Evolutionary conservation across 2,329 filamentous ascomycete species (phyloP).

Genomic region (Ceratocystis lukuohia): DNA sequence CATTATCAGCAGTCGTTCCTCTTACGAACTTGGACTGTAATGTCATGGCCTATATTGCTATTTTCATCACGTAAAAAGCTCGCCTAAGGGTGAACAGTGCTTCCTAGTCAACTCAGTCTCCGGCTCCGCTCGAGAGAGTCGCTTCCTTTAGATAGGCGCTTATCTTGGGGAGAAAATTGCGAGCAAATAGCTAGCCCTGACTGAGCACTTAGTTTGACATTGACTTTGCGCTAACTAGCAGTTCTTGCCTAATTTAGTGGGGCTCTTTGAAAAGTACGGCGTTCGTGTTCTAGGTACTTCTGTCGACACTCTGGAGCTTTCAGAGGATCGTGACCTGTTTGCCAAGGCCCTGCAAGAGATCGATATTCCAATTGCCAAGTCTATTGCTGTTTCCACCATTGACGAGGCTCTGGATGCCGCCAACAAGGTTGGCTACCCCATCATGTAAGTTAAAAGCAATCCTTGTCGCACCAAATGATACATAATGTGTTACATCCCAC

Average conservation of each 20-base stretch:
- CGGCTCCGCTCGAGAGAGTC: slow-evolving; percentile 7
- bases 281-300: slow-evolving; percentile 94
- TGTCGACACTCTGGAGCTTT: slow-evolving; percentile 84
- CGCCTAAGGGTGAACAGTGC: slow-evolving; percentile 10
- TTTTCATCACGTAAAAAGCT: slow-evolving; percentile 15
- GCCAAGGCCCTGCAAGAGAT: slow-evolving; percentile 94
- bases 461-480: not conserved
- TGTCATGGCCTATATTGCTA: slow-evolving; percentile 2
- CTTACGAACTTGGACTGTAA: slow-evolving; percentile 1
- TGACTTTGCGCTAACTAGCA: slow-evolving; percentile 2
- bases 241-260: slow-evolving; percentile 34
- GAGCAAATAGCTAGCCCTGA: not conserved
- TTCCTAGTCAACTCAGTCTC: slow-evolving; percentile 10
- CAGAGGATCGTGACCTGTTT: slow-evolving; percentile 80
- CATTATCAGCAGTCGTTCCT: not conserved
- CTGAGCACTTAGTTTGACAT: not conserved
- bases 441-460: slow-evolving; percentile 43
- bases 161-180: not conserved
- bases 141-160: not conserved
- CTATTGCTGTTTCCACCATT: slow-evolving; percentile 78
- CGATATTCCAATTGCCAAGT: slow-evolving; percentile 92
- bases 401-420: slow-evolving; percentile 88
- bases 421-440: slow-evolving; percentile 79
- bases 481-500: not conserved
- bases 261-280: slow-evolving; percentile 86